Conservation (phyloP, 2,329 filamentous ascomycete genomes). For the Aschersonia sp. region DNA sequence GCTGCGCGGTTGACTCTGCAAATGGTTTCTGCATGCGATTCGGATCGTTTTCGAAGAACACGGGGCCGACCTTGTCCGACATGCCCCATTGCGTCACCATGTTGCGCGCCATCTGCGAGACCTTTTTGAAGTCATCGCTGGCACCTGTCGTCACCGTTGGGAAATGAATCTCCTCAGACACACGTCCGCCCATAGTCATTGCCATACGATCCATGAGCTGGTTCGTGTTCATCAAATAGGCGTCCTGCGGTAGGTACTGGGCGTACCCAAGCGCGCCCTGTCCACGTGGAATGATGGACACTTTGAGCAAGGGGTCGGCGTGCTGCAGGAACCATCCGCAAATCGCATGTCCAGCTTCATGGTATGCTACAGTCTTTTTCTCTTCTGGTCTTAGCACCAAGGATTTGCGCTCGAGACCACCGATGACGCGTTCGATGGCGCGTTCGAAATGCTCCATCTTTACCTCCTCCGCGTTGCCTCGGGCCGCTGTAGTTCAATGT, state of each 20-base stretch:
- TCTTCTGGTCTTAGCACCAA: slow-evolving; percentile 84
- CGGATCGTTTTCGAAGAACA: slow-evolving; percentile 77
- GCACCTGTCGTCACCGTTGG: slow-evolving; percentile 90
- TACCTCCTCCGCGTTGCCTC: slow-evolving; percentile 65
- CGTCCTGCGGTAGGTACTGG: slow-evolving; percentile 89
- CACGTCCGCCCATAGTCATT: slow-evolving; percentile 92
- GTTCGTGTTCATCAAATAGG: slow-evolving; percentile 88
- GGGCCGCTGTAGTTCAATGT: slow-evolving; percentile 47
- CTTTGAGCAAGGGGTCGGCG: slow-evolving; percentile 94
- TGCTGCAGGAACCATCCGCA: slow-evolving; percentile 96
- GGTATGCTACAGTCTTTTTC: slow-evolving; percentile 92
- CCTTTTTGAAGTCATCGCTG: slow-evolving; percentile 96
- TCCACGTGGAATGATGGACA: slow-evolving; percentile 94
- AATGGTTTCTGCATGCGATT: slow-evolving; percentile 88
- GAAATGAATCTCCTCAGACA: slow-evolving; percentile 94
- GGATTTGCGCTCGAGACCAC: slow-evolving; percentile 93
- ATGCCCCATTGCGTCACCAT: slow-evolving; percentile 99
- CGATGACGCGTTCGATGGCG: slow-evolving; percentile 93
- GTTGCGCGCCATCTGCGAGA: slow-evolving; percentile 83
- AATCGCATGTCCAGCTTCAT: slow-evolving; percentile 95
- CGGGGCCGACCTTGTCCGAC: slow-evolving; percentile 82
- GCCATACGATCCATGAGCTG: slow-evolving; percentile 99
- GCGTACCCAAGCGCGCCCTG: slow-evolving; percentile 90
- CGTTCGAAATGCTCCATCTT: slow-evolving; percentile 89
- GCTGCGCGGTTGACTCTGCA: slow-evolving; percentile 81